phyloP scores from a whole-genome alignment of 1,284 basidiomycete species.

The Fereydounia khargensis region DNA sequence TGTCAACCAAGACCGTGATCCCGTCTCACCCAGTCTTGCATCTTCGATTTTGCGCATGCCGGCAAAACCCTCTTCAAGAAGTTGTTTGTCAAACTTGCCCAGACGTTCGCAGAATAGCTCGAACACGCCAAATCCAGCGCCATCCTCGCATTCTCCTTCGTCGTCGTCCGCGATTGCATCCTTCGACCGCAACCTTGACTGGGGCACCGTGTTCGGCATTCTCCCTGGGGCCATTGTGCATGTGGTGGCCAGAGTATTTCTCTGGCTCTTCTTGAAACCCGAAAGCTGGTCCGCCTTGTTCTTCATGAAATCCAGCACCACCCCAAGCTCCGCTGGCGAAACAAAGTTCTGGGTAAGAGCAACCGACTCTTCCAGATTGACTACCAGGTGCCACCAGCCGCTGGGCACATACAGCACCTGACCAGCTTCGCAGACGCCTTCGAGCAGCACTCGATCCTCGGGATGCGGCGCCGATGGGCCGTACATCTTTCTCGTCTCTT shows the following conservation, averaged over 20 bases:
- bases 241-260: too few species aligned
- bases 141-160: conserved; percentile 33
- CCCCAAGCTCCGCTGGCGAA: conserved; percentile 57
- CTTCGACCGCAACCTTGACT: background rate
- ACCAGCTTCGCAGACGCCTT: conserved; percentile 58
- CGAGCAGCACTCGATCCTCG: conserved; percentile 47
- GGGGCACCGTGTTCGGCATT: conserved; percentile 9
- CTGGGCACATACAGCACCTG: conserved; percentile 58
- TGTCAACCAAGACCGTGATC: too few species aligned
- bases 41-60: conserved; percentile 11
- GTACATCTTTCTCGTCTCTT: conserved; percentile 51
- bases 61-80: conserved; percentile 18
- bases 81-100: conserved; percentile 14
- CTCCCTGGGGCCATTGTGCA: conserved; percentile 8
- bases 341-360: conserved; percentile 61
- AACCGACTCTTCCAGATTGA: conserved; percentile 50
- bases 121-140: conserved; percentile 27
- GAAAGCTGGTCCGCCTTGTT: conserved; percentile 59
- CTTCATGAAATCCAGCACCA: conserved; percentile 59
- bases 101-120: conserved; percentile 34
- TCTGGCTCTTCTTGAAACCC: conserved; percentile 55
- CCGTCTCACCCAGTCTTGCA: too few species aligned
- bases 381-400: conserved; percentile 54
- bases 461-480: conserved; percentile 36
- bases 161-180: conserved; percentile 16